Conservation (phyloP, 768 basidiomycete genomes). For the Sarcodon aspratus region DNA sequence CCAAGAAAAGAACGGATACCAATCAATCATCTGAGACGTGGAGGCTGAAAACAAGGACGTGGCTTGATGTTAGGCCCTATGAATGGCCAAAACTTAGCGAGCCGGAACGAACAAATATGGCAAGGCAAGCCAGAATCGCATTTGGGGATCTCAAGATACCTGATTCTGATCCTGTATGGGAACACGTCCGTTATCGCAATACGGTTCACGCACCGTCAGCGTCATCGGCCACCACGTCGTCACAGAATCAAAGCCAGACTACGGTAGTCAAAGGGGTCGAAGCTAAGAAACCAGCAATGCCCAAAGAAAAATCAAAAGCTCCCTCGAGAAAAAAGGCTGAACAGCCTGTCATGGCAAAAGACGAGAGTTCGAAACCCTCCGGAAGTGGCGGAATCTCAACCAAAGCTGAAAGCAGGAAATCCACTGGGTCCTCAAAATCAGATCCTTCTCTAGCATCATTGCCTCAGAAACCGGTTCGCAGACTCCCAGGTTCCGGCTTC, state of each 20-base stretch:
- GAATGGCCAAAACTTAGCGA: constrained; percentile 44
- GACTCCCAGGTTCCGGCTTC: constrained; percentile 39
- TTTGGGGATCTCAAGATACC: constrained; percentile 43
- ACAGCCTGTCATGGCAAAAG: constrained; percentile 30
- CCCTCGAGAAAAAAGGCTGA: constrained; percentile 6
- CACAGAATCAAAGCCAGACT: background rate
- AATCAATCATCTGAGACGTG: constrained; percentile 27
- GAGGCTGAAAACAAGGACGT: constrained; percentile 42
- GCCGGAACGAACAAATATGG: constrained; percentile 34
- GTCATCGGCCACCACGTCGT: background rate
- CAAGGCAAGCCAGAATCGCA: constrained; percentile 36
- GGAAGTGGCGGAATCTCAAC: constrained; percentile 2
- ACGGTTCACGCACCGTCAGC: constrained; percentile 4
- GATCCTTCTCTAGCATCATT: constrained; percentile 6
- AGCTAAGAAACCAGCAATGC: constrained; percentile 32
- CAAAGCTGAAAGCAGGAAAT: constrained; percentile 8
- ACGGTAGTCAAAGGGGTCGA: constrained; percentile 7
- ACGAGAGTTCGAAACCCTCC: constrained; percentile 26
- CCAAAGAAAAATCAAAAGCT: constrained; percentile 18
- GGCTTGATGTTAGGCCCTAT: constrained; percentile 62
- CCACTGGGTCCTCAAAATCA: constrained; percentile 9
- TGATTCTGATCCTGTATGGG: constrained; percentile 53
- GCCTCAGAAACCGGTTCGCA: constrained; percentile 17
- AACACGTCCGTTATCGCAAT: constrained; percentile 30
- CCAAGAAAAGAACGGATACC: constrained; percentile 23